Percentiles rank a stretch among this genome's conserved stretches.
These are phyloP conservation scores for Dothidotthia symphoricarpi DNA, from an alignment of 2,329 filamentous ascomycete genomes.

Conservation along the genomic window DNA sequence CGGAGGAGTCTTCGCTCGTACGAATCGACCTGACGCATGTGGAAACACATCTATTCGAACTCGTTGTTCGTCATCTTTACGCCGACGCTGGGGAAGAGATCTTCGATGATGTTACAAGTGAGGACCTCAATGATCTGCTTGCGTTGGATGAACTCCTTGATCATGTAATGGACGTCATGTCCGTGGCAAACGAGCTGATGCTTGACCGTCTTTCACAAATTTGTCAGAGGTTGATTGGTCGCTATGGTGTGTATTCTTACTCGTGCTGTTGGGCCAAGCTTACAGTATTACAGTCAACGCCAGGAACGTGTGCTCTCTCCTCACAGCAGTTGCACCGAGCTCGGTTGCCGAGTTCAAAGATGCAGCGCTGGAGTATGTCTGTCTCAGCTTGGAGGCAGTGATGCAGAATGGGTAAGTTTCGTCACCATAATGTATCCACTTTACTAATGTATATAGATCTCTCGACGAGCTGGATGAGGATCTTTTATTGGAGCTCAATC, in stretches of 20 bases:
- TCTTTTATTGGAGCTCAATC: constrained; percentile 76
- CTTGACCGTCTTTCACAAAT: constrained; percentile 85
- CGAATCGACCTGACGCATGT: constrained; percentile 82
- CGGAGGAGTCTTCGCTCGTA: constrained; percentile 53
- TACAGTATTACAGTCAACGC: constrained; percentile 29
- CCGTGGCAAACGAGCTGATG: constrained; percentile 91
- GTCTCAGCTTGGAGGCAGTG: constrained; percentile 85
- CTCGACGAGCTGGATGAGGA: constrained; percentile 84
- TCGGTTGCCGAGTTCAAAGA: constrained; percentile 84
- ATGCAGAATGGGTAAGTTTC: constrained; percentile 71
- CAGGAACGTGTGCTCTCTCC: constrained; percentile 78
- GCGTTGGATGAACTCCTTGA: constrained; percentile 79
- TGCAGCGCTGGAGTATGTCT: constrained; percentile 84
- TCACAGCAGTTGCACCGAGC: constrained; percentile 84
- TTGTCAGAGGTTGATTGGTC: constrained; percentile 80
- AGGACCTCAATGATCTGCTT: constrained; percentile 50
- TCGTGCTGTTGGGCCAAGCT: constrained; percentile 15
- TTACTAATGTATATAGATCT: constrained; percentile 48
- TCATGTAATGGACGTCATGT: constrained; percentile 85
- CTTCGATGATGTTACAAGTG: constrained; percentile 72
- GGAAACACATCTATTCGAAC: constrained; percentile 67
- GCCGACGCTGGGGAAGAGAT: constrained; percentile 76
- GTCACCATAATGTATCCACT: not conserved
- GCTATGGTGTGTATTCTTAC: constrained; percentile 58
- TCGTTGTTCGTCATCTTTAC: constrained; percentile 80